Evolutionary conservation across 2,329 filamentous ascomycete species (phyloP).

Genomic region (Mycosphaerella sp.): DNA sequence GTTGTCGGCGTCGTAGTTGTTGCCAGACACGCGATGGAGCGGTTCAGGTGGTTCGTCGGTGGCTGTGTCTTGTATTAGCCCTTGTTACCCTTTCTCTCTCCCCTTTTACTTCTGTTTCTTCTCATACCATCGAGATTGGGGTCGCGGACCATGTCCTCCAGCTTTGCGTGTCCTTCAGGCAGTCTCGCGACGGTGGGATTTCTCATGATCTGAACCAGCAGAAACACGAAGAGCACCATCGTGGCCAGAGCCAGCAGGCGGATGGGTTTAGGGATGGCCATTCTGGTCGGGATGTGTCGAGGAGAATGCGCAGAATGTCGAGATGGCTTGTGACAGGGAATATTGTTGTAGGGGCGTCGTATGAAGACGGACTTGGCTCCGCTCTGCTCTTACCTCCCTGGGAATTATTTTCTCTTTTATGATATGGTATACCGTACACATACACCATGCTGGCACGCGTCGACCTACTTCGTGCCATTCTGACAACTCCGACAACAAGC

Average conservation of each 20-base stretch:
- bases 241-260: constrained; percentile 68
- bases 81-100: too few relatives aligned
- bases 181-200: constrained; percentile 43
- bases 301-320: not conserved
- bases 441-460: not conserved
- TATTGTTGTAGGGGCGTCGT: not conserved
- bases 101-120: too few relatives aligned
- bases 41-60: constrained; percentile 76
- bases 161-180: constrained; percentile 34
- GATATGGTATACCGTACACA: not conserved
- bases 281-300: constrained; percentile 38
- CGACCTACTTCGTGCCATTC: not conserved
- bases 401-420: not conserved
- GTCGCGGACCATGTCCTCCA: constrained; percentile 64
- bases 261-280: constrained; percentile 82
- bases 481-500: not conserved
- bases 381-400: not conserved
- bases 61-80: constrained; percentile 9
- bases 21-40: constrained; percentile 60
- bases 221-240: constrained; percentile 67
- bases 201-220: constrained; percentile 68
- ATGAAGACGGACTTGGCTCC: not conserved
- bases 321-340: too few relatives aligned
- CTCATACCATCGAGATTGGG: constrained; percentile 77
- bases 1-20: constrained; percentile 72